Evolutionary conservation across 192 early-diverging fungal species (phyloP).

Genomic region (Backusella westeae): DNA sequence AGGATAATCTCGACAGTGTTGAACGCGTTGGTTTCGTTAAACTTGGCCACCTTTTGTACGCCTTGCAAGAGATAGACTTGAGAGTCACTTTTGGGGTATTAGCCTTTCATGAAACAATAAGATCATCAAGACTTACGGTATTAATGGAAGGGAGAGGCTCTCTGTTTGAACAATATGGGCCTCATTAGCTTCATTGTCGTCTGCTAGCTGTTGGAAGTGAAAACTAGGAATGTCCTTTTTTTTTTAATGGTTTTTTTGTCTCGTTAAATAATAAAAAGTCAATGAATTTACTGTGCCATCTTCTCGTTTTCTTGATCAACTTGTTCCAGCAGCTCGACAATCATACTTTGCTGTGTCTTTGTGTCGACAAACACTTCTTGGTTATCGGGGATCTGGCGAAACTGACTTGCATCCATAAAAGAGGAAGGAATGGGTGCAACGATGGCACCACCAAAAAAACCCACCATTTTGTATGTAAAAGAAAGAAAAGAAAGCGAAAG

Average conservation of each 20-base stretch:
- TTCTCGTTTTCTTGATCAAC: constrained; percentile 49
- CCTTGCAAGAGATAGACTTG: constrained; percentile 58
- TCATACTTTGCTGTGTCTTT: constrained; percentile 73
- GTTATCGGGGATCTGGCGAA: constrained; percentile 84
- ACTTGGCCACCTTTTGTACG: constrained; percentile 74
- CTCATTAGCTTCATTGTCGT: constrained; percentile 68
- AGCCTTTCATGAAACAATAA: neutral
- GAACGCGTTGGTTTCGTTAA: constrained; percentile 61
- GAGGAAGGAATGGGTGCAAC: constrained; percentile 11
- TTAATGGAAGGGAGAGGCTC: constrained; percentile 28
- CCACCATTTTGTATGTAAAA: neutral
- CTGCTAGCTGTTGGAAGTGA: constrained; percentile 80
- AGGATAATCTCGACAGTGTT: constrained; percentile 69
- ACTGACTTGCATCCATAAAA: constrained; percentile 51
- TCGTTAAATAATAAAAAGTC: neutral
- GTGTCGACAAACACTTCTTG: constrained; percentile 88
- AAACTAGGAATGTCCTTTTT: constrained; percentile 39
- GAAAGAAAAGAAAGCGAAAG: neutral
- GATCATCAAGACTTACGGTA: constrained; percentile 49
- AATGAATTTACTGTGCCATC: constrained; percentile 45
- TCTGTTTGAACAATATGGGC: neutral
- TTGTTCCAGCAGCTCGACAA: constrained; percentile 83
- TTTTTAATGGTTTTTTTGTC: neutral
- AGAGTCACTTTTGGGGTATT: neutral
- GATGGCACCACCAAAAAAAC: constrained; percentile 33